These are phyloP conservation scores for Vigna angularis DNA, from an alignment of 306 rosid genomes.

Conservation along the genomic window DNA sequence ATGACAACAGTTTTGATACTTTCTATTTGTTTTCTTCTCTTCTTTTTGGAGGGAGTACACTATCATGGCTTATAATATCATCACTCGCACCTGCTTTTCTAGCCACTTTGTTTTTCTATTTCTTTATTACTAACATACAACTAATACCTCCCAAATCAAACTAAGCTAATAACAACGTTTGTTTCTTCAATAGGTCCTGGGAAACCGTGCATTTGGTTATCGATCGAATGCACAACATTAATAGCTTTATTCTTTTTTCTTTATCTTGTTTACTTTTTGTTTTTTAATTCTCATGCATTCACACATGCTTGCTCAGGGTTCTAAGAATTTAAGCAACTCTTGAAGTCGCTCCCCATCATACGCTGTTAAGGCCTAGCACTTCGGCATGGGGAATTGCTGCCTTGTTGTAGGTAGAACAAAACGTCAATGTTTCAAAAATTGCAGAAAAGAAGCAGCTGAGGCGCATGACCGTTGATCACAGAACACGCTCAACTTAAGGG, in stretches of 20 bases:
- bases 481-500: not conserved
- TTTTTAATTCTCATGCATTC: not conserved
- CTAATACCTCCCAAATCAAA: constrained; percentile 45
- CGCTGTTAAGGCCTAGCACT: not conserved
- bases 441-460: not conserved
- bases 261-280: not conserved
- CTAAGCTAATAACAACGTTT: constrained; percentile 42
- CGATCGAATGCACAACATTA: constrained; percentile 2
- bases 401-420: not conserved
- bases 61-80: constrained; percentile 44
- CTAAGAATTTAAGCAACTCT: too few species aligned
- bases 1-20: constrained; percentile 43
- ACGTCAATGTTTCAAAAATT: not conserved
- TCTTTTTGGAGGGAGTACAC: constrained; percentile 40
- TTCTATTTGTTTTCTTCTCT: constrained; percentile 42
- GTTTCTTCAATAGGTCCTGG: constrained; percentile 30
- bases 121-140: constrained; percentile 45
- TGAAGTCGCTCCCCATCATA: not conserved
- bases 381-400: not conserved
- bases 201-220: constrained; percentile 39
- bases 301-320: constrained; percentile 10
- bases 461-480: not conserved
- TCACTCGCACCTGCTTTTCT: constrained; percentile 52
- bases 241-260: not conserved
- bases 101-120: constrained; percentile 41